These are phyloP conservation scores for Gynochthodes officinalis DNA, from an alignment of 257 asterid species.

Conservation along the genomic window DNA sequence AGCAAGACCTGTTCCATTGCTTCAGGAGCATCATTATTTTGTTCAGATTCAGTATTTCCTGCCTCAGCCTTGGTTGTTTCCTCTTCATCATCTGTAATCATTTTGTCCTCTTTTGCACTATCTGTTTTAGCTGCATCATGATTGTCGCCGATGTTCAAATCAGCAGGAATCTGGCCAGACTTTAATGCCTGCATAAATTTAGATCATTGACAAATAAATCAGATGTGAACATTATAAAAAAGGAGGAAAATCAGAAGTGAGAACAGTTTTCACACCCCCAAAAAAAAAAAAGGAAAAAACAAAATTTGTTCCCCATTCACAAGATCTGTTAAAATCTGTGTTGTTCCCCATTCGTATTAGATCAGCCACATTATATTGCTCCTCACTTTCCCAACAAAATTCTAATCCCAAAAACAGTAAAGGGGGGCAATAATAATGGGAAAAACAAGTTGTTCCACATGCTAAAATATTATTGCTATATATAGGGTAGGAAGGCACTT, in stretches of 20 bases:
- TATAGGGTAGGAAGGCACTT: slow-evolving; percentile 17
- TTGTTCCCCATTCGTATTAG: background rate
- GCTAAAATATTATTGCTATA: background rate
- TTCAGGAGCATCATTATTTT: slow-evolving; percentile 53
- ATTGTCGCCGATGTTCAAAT: slow-evolving; percentile 44
- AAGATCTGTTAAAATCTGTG: too few relatives aligned
- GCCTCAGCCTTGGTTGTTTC: slow-evolving; percentile 41
- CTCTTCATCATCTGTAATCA: slow-evolving; percentile 47
- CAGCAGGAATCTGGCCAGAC: slow-evolving; percentile 96
- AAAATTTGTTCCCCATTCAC: background rate
- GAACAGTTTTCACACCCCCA: background rate
- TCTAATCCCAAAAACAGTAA: background rate
- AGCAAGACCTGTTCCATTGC: slow-evolving; percentile 74
- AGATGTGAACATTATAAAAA: background rate
- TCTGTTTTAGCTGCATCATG: slow-evolving; percentile 42
- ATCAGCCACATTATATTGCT: background rate
- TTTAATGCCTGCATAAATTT: slow-evolving; percentile 66
- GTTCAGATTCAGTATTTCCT: slow-evolving; percentile 41
- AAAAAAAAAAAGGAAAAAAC: slow-evolving; percentile 10
- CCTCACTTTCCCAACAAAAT: background rate
- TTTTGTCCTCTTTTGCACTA: slow-evolving; percentile 47
- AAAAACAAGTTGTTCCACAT: background rate
- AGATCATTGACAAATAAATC: slow-evolving; percentile 2
- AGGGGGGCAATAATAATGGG: background rate
- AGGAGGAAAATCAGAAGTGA: slow-evolving; percentile 5